Conservation (phyloP, 305 asterid species). For the Fraxinus latifolia region DNA sequence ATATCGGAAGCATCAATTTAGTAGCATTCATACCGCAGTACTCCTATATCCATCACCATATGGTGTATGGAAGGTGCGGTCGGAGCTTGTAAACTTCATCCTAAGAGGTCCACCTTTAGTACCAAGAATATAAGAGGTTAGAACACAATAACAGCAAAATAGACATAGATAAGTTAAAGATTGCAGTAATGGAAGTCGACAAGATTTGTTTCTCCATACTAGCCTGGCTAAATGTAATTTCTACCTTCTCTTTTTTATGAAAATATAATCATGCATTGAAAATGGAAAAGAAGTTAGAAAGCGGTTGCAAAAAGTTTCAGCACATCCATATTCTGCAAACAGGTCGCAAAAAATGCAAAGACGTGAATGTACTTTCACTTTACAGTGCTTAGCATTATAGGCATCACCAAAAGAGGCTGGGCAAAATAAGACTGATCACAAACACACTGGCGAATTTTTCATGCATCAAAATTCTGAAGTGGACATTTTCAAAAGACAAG, state of each 20-base stretch:
- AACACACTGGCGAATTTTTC: background rate
- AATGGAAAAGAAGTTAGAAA: background rate
- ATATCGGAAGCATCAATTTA: constrained; percentile 9
- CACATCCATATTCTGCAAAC: background rate
- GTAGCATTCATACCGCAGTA: constrained; percentile 38
- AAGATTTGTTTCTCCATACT: background rate
- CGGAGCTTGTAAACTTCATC: constrained; percentile 28
- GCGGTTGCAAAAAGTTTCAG: background rate
- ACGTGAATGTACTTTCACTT: background rate
- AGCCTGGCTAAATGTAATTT: background rate
- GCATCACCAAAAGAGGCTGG: constrained; percentile 4
- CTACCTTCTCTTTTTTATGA: background rate
- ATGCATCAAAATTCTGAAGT: background rate
- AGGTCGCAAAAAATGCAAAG: background rate
- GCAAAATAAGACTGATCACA: background rate
- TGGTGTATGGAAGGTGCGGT: constrained; percentile 31
- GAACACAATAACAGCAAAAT: background rate
- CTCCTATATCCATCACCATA: constrained; percentile 46
- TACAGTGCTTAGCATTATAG: background rate
- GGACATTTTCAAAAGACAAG: background rate
- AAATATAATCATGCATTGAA: background rate
- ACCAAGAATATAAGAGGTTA: constrained; percentile 10
- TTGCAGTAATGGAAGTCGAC: background rate
- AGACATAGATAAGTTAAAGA: background rate
- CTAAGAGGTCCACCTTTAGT: constrained; percentile 42